A percentile compares a stretch with the other conserved stretches of the same genome.
phyloP scores from a whole-genome alignment of 305 asterid species.

The Rubia peregrina region DNA sequence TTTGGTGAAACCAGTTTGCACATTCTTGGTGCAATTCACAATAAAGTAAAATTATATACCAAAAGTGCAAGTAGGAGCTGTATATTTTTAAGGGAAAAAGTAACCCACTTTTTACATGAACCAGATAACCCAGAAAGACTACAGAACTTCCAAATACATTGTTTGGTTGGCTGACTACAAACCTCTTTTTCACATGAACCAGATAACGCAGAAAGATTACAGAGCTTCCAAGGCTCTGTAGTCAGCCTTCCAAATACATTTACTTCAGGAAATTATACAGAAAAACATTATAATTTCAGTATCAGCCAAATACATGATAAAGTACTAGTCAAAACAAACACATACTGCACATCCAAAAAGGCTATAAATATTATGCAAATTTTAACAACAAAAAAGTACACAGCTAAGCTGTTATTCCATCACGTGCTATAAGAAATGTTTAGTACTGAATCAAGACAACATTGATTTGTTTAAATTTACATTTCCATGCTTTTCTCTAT shows the following conservation, averaged over 20 bases:
- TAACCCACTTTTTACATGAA: not conserved
- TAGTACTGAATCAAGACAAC: not conserved
- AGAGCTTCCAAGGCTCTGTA: not conserved
- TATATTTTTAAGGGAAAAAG: not conserved
- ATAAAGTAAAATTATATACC: not conserved
- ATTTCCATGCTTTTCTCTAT: not conserved
- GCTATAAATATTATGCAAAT: not conserved
- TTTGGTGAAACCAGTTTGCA: not conserved
- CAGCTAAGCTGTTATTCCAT: not conserved
- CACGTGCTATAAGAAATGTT: not conserved
- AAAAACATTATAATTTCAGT: not conserved
- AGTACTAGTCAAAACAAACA: not conserved
- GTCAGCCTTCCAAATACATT: not conserved
- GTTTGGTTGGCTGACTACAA: not conserved
- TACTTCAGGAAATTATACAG: not conserved
- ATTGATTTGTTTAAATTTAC: no score
- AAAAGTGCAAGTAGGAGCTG: not conserved
- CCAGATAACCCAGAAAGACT: not conserved
- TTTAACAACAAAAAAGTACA: not conserved
- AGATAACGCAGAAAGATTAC: not conserved
- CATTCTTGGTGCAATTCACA: not conserved
- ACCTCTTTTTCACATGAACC: not conserved
- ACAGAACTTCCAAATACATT: not conserved
- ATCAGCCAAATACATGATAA: not conserved
- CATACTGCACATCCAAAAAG: not conserved